These are phyloP conservation scores for Hanseniaspora valbyensis DNA, from an alignment of 805 yeast genomes.

Conservation along the genomic window DNA sequence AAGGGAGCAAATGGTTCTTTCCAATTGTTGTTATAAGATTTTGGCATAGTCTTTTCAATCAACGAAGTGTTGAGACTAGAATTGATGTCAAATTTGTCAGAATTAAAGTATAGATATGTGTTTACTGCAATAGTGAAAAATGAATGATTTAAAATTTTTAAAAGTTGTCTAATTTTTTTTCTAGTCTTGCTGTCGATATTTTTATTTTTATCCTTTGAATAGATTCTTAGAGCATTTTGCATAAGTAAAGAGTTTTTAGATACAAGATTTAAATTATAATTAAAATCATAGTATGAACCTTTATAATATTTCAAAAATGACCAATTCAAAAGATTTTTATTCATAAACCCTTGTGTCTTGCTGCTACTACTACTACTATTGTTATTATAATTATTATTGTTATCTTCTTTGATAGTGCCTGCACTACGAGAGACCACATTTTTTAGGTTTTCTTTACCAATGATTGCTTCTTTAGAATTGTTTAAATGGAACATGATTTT, in stretches of 20 bases:
- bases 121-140: slow-evolving; percentile 55
- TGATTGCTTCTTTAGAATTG: slow-evolving; percentile 4
- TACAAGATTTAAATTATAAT: slow-evolving; percentile 42
- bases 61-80: slow-evolving; percentile 4
- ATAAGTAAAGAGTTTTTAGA: slow-evolving; percentile 43
- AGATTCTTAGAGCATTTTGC: slow-evolving; percentile 45
- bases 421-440: background rate
- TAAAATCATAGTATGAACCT: slow-evolving; percentile 40
- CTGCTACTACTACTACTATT: slow-evolving; percentile 42
- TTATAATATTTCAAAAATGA: slow-evolving; percentile 39
- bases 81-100: slow-evolving; percentile 16
- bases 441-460: slow-evolving; percentile 1
- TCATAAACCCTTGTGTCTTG: slow-evolving; percentile 48
- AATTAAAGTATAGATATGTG: slow-evolving; percentile 47
- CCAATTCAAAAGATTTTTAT: slow-evolving; percentile 39
- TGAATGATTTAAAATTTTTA: slow-evolving; percentile 43
- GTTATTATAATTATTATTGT: too few species aligned
- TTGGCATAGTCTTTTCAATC: background rate
- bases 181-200: slow-evolving; percentile 22
- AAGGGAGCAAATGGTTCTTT: background rate
- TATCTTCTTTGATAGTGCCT: slow-evolving; percentile 5
- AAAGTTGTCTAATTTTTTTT: slow-evolving; percentile 36
- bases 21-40: background rate
- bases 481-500: background rate
- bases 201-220: slow-evolving; percentile 37